Evolutionary conservation across 805 yeast species (phyloP), one percentile per base, ranked within the genome.

Genomic region (Wickerhamiella nectarea): DNA sequence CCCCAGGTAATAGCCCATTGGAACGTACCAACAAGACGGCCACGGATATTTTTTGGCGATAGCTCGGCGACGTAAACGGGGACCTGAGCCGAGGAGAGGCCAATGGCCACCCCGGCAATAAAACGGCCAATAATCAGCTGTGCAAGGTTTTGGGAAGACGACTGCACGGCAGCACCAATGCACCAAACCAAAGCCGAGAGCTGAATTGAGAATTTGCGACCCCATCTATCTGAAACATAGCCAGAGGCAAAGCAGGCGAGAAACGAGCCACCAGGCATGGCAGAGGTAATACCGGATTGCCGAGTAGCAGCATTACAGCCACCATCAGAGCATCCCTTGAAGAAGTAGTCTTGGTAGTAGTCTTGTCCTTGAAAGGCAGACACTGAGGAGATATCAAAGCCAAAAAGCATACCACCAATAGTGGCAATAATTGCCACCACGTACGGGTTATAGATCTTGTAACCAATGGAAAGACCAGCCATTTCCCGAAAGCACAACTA

Each of bases 301-400:
- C 64, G 55, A 2, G 68, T 56, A 0, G 85, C 67, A n/a, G 22
- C 29, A n/a, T 31, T 14, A 19, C 41, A 38, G 22, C 31, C 31
- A 4, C 31, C 31, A 12, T 37, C 9, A 2, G 25, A 34, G 28
- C 64, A 58, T 6, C 87, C 86, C 35, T 59, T 41, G 47, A 70
- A 51, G 62, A 81, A 81, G 19, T 60, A 76, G 0, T 58, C 51
- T 24, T 58, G 58, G 57, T 82, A 83, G 18, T 65, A 62, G 0
- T 57, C 59, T 8, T 70, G 61, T 2, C 68, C 66, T 36, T 82
- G 66, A 53, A 82, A 80, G 2, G 83, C 77, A 1, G 86, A 72
- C 65, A 83, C 73, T 0, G 93, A 80, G 2, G 89, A 75, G 44
- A 80, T 76, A 58, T 84, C 94, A 55, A 80, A 74, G 46, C 94